Conservation (phyloP, 331 rosid genomes). For the Dryas integrifolia region DNA sequence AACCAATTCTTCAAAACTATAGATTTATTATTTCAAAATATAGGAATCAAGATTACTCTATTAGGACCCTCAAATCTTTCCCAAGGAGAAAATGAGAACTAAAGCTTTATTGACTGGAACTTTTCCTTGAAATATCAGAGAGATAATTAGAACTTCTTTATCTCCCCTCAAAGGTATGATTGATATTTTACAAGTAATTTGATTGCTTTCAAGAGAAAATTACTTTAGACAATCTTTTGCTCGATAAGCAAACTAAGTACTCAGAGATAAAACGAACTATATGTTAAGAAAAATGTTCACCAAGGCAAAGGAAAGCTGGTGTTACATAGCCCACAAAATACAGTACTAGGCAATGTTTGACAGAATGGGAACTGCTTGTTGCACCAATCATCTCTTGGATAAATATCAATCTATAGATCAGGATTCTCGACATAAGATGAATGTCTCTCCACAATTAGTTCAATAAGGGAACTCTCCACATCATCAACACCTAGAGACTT, state of each 20-base stretch:
- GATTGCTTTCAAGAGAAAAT: background rate
- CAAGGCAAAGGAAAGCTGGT: background rate
- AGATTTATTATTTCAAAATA: too few species aligned
- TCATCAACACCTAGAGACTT: constrained; percentile 40
- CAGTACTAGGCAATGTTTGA: background rate
- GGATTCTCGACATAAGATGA: constrained; percentile 43
- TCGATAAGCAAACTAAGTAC: background rate
- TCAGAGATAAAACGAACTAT: background rate
- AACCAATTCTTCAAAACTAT: too few species aligned
- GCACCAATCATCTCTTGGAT: background rate
- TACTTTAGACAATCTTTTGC: background rate
- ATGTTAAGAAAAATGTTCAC: background rate
- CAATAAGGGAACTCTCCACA: constrained; percentile 69
- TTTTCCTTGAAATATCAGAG: background rate
- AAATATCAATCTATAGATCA: background rate
- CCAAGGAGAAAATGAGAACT: background rate
- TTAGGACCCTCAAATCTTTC: too few species aligned
- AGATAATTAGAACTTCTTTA: background rate
- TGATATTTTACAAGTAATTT: background rate
- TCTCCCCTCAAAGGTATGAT: background rate
- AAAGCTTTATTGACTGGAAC: background rate
- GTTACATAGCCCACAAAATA: background rate
- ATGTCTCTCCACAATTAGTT: constrained; percentile 70
- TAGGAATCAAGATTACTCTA: too few species aligned
- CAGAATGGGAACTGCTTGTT: background rate